Evolutionary conservation across 495 filamentous ascomycete species (phyloP), one percentile per base, ranked within the genome.

Genomic region (Penicillium canescens): DNA sequence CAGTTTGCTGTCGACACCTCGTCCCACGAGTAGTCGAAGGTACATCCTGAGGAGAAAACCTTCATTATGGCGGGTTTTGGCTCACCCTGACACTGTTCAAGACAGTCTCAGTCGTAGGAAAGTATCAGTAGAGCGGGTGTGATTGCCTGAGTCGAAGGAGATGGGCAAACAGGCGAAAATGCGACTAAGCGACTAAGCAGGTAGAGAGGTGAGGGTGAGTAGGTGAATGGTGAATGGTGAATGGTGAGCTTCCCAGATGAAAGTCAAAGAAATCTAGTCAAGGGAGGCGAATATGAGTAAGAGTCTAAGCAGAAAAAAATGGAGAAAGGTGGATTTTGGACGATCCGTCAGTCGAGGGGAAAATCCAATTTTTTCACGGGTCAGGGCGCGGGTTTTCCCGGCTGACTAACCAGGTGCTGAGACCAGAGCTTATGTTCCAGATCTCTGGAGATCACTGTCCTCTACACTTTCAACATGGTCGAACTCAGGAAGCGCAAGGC

Each of bases 1-100:
- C 94, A 98, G 81, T 98, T 98, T 60, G 88, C 91, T n/a, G 91
- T 90, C n/a, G 92, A 96, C 33, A 98, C 95, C 71, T 97, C 95
- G 60, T 92, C 88, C 93, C 94, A 98, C 23, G 91, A 92, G 78
- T 98, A 98, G 71, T 96, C 82, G 76, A 97, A 98, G 18, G 89
- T 91, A 71, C 88, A 91, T 28, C 75, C 75, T 54, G 89, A 90
- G 33, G 91, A 87, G 68, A 97, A 98, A 67, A 98, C 88, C 80
- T 93, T 96, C 94, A 98, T 98, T 34, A 46, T 69, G 35, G 42
- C 42, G 50, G 45, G 45, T 56, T 38, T 46, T 33, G 10, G 16
- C n/a, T 38, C n/a, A 38, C 34, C 8, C 37, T n/a, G 26, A 33
- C 10, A 13, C 26, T 35, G 24, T 40, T 31, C 28, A 31, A 31